Evolutionary conservation across 306 rosid species (phyloP), one percentile per base, ranked within the genome.

Genomic region (Erythrophleum fordii): DNA sequence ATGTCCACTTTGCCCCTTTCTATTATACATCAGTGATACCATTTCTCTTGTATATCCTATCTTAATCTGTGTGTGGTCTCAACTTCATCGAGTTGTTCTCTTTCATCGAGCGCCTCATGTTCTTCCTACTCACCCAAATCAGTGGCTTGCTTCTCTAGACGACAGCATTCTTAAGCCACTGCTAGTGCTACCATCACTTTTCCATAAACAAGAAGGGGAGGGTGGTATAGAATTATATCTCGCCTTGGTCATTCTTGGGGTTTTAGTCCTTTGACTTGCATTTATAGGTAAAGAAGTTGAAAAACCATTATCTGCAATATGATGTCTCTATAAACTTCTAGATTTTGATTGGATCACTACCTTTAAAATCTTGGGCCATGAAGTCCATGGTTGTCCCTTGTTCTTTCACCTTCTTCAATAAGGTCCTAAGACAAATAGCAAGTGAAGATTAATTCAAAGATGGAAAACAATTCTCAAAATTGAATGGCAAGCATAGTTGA

Each of bases 291-390:
- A 6, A 65, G 84, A 58, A 29, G 12, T 12, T 14, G 67, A 66
- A 75, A 78, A 75, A 44, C 80, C 77, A 55, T 28, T 35, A 20
- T 79, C 88, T 11, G 39, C 7, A 11, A 84, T 87, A 49, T 78
- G 67, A 42, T 52, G 62, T 77, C 80, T 81, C 73, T 23, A 25
- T 14, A 41, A 53, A 73, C 49, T n/a, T n/a, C n/a, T 65, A 68
- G 66, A 45, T 53, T n/a, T 83, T 75, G 31, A 44, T 58, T 8
- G 51, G 71, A n/a, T n/a, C 6, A 8, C 48, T 41, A 2, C 28
- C 71, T 65, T 28, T 5, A n/a, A n/a, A 65, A 65, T 65, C 17
- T 1, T 22, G 51, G 72, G 81, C 81, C 42, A 8, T 29, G 51
- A 9, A 85, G 81, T 48, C 90, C 92, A 10, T n/a, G 29, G 1